phyloP scores from a whole-genome alignment of 1,139 yeast genomes.

The Pneumocystis sp. region DNA sequence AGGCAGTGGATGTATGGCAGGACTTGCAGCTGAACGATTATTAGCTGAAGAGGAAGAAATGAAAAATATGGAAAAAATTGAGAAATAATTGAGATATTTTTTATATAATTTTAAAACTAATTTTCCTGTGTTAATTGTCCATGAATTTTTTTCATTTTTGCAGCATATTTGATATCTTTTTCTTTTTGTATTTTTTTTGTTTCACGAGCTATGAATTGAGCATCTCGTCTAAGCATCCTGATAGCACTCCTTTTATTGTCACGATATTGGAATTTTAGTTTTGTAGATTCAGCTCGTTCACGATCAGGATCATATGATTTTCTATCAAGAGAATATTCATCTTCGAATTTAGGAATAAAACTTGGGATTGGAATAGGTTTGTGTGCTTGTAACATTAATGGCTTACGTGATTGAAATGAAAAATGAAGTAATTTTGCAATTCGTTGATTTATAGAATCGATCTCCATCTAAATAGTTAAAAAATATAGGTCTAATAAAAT shows the following conservation, averaged over 20 bases:
- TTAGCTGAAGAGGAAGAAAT: slow-evolving; percentile 48
- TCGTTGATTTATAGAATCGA: neutral
- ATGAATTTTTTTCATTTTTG: slow-evolving; percentile 74
- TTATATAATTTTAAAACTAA: neutral
- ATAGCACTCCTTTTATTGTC: slow-evolving; percentile 79
- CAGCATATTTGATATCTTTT: slow-evolving; percentile 66
- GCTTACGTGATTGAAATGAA: slow-evolving; percentile 40
- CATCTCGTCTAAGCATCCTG: slow-evolving; percentile 81
- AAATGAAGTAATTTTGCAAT: slow-evolving; percentile 35
- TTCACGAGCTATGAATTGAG: slow-evolving; percentile 75
- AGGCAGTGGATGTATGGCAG: slow-evolving; percentile 99
- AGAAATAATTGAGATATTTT: neutral
- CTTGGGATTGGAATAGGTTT: slow-evolving; percentile 74
- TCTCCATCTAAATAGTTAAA: neutral
- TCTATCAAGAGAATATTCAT: slow-evolving; percentile 88
- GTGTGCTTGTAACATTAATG: slow-evolving; percentile 77
- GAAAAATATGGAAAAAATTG: neutral
- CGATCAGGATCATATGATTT: slow-evolving; percentile 76
- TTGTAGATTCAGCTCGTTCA: slow-evolving; percentile 65
- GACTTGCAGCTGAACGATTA: slow-evolving; percentile 80
- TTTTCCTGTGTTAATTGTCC: slow-evolving; percentile 27
- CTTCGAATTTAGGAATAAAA: slow-evolving; percentile 83
- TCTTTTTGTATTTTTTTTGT: slow-evolving; percentile 63
- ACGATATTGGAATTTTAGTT: slow-evolving; percentile 72
- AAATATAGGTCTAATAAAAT: neutral